Evolutionary conservation across 352 stramenopile species (phyloP), one percentile per base, ranked within the genome.

Genomic region (Phytopythium boreale): DNA sequence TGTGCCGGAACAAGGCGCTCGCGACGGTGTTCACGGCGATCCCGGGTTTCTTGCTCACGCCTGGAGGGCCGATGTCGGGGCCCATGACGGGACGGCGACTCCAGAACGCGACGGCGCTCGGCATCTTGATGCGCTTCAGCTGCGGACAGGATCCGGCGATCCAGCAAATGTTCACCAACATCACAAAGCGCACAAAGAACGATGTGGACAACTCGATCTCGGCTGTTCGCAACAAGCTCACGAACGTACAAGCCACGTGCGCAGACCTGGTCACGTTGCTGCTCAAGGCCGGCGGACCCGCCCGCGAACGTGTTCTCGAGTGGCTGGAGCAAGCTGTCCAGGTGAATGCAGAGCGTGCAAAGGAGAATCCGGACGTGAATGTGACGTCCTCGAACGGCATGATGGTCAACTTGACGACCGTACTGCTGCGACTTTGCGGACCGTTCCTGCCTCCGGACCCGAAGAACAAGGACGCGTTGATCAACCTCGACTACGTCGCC

Each of bases 161-260:
- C 8, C 76, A 84, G 63, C 84, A 95, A 63, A 86, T 95, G 79
- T 95, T 95, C 46, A 66, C 77, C 9, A 93, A 95, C 66, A 88
- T 95, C 55, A 90, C 86, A 4, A 95, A 93, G 69, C 80, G 86
- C 12, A 92, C 83, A 27, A 90, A 89, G 68, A 83, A 77, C 19
- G 80, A 93, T 51, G 79, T 93, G 39, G 80, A 95, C 62, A 86
- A 88, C 66, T 87, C 83, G 34, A 75, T 93, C 37, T 49, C 76
- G 22, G 72, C 77, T 3, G 72, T 92, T 66, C 84, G 86, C 20
- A 84, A 67, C 50, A 89, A 92, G 58, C 65, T 95, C 36, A 72
- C 87, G 63, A 85, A 71, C n/a, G 69, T 94, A 19, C 82, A 90
- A 59, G 80, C 76, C 34, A 72, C 79, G 1, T 64, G 72, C 22